These are phyloP conservation scores for Trichoderma erinaceum DNA, from an alignment of 495 filamentous ascomycete species.

Conservation along the genomic window DNA sequence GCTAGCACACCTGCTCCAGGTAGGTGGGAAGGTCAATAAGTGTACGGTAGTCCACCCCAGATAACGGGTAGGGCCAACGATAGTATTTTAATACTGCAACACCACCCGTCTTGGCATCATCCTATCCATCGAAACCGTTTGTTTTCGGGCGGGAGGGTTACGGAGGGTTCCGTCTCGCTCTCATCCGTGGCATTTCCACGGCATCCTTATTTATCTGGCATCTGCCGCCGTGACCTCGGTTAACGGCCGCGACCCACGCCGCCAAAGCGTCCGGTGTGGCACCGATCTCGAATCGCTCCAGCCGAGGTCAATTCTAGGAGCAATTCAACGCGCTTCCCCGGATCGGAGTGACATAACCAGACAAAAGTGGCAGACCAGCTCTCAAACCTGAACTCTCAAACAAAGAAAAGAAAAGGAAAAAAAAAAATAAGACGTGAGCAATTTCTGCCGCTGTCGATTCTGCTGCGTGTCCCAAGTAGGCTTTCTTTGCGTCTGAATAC, in stretches of 20 bases:
- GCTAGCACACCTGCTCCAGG: too few species aligned
- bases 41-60: too few species aligned
- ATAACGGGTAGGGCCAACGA: too few species aligned
- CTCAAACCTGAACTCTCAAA: background rate
- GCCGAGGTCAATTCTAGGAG: slow-evolving; percentile 2
- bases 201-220: background rate
- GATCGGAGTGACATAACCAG: slow-evolving; percentile 8
- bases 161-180: background rate
- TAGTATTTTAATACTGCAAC: too few species aligned
- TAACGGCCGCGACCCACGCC: background rate
- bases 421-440: too few species aligned
- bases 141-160: too few species aligned
- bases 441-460: too few species aligned
- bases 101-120: too few species aligned
- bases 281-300: background rate
- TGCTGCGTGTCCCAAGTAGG: background rate
- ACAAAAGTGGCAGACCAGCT: background rate
- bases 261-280: background rate
- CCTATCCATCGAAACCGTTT: too few species aligned
- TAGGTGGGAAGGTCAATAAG: too few species aligned
- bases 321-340: background rate
- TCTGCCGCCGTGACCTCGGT: background rate
- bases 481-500: background rate
- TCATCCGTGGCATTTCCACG: background rate
- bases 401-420: too few species aligned